Evolutionary conservation across 129 eudicot genomes (phyloP).

Genomic region (Lactuca saligna): DNA sequence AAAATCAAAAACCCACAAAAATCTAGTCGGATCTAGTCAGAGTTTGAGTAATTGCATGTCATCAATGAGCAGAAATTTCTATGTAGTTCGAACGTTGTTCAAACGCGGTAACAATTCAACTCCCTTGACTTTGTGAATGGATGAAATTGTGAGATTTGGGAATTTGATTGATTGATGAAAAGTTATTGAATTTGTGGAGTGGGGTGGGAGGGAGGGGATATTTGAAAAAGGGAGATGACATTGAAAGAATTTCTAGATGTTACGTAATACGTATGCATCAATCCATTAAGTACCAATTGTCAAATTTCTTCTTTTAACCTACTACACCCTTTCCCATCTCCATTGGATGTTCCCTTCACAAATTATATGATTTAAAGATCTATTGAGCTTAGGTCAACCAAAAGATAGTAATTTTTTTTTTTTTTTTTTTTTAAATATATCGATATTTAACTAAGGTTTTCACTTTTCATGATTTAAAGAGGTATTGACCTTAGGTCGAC

Average conservation of each 20-base stretch:
- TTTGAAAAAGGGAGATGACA: conserved; percentile 28
- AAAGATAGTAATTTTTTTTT: too few relatives aligned
- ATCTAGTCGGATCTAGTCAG: conserved; percentile 25
- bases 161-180: neutral
- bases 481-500: too few relatives aligned
- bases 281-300: neutral
- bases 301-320: too few relatives aligned
- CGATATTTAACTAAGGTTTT: too few relatives aligned
- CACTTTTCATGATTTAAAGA: too few relatives aligned
- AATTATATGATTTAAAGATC: too few relatives aligned
- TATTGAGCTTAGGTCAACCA: too few relatives aligned
- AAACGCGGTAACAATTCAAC: neutral
- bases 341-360: too few relatives aligned
- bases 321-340: too few relatives aligned
- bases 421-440: too few relatives aligned
- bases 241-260: conserved; percentile 17
- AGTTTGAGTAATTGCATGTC: conserved; percentile 5
- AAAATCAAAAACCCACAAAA: neutral
- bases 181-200: neutral
- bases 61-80: conserved; percentile 1
- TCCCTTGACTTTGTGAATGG: neutral
- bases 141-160: conserved; percentile 8
- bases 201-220: conserved; percentile 14
- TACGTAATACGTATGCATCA: neutral
- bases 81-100: conserved; percentile 13